Evolutionary conservation across 163 green algal species (phyloP), one percentile per base, ranked within the genome.

Genomic region (Picocystis sp.): DNA sequence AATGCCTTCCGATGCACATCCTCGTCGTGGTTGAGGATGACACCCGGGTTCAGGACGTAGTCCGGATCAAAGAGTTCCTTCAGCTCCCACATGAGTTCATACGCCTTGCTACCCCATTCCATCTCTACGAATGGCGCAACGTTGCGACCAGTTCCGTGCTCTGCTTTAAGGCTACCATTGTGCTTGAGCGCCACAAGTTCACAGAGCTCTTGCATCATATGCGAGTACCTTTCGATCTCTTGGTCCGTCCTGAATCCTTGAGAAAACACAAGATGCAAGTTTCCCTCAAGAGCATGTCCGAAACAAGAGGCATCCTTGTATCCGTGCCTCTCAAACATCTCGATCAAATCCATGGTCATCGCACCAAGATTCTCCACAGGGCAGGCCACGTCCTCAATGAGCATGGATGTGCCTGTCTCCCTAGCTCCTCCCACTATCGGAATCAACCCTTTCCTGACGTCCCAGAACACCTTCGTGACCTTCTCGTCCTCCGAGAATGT

Each of bases 151-250:
- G 87, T 97, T 56, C 86, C 83, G 65, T 97, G 87, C 77, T 97
- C 87, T 43, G 83, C 80, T 63, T 81, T 93, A 25, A 94, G 76
- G 42, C 55, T 77, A 58, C 83, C 86, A 52, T 64, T 75, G 79
- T 95, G 79, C 79, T 95, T 94, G 43, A 75, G 89, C 51, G 86
- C 86, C 45, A 97, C 87, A 52, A 97, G 92, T 72, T 92, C 73
- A 73, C 81, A 93, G 83, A 97, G 89, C 78, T 95, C 86, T 67
- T 93, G 79, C 83, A 97, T 93, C 76, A 95, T 84, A 58, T 85
- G 69, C 13, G 65, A 63, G 66, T 94, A 97, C 47, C 82, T 79
- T 74, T 92, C 67, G 33, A 97, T 81, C 75, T 94, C 86, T 50
- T 86, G 75, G 45, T 82, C 76, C 45, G 60, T 89, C 45, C 86